These are phyloP conservation scores for Phoma sp. DNA, from an alignment of 2,329 filamentous ascomycete species.

Conservation along the genomic window DNA sequence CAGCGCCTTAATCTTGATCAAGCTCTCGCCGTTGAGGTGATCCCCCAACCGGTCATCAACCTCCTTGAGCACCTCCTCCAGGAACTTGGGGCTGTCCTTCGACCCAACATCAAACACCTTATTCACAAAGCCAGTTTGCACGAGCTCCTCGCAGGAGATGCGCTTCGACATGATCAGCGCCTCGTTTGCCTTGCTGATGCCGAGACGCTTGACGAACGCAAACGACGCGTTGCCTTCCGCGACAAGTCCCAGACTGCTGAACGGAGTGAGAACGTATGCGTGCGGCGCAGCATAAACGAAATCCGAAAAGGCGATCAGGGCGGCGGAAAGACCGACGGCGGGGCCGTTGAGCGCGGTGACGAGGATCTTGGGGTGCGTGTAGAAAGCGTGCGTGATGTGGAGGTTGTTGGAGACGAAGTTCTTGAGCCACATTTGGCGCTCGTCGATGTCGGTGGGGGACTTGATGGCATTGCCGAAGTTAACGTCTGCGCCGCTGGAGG, in stretches of 20 bases:
- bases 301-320: conserved; percentile 82
- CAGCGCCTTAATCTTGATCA: conserved; percentile 85
- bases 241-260: conserved; percentile 87
- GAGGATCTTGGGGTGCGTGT: conserved; percentile 92
- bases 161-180: conserved; percentile 89
- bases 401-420: conserved; percentile 86
- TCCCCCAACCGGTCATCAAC: conserved; percentile 80
- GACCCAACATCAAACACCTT: conserved; percentile 71
- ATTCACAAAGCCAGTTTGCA: conserved; percentile 83
- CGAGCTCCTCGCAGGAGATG: conserved; percentile 75
- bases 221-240: conserved; percentile 83
- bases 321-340: conserved; percentile 85
- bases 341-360: conserved; percentile 92
- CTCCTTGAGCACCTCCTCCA: conserved; percentile 75
- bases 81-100: conserved; percentile 72
- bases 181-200: conserved; percentile 85
- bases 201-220: conserved; percentile 81
- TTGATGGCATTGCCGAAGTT: conserved; percentile 57
- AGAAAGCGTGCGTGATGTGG: conserved; percentile 88
- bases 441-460: conserved; percentile 46
- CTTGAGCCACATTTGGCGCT: conserved; percentile 68
- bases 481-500: conserved; percentile 81
- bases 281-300: conserved; percentile 87
- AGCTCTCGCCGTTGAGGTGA: conserved; percentile 79
- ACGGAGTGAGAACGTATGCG: conserved; percentile 88